A percentile compares a stretch with the other conserved stretches of the same genome.
Evolutionary conservation across 2,329 filamentous ascomycete species (phyloP).

Genomic region (Colletotrichum orbiculare): DNA sequence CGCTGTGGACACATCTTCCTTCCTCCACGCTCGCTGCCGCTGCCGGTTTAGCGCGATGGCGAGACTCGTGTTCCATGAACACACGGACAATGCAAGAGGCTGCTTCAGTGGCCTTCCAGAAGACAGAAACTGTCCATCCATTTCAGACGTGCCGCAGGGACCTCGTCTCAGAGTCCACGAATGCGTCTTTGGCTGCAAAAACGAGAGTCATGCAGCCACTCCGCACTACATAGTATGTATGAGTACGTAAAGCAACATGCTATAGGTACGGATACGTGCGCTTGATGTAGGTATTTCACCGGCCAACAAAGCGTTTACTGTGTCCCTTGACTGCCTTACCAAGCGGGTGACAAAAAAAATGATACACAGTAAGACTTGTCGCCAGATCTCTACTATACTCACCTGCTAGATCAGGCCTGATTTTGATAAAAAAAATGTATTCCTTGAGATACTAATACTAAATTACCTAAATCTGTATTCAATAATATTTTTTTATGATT

Average conservation of each 20-base stretch:
- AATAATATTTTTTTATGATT: too few relatives aligned
- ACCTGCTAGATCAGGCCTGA: too few relatives aligned
- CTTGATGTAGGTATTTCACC: background rate
- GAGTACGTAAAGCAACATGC: too few relatives aligned
- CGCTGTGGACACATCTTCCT: background rate
- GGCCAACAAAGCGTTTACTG: background rate
- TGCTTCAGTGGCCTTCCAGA: conserved; percentile 4
- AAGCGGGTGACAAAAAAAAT: too few relatives aligned
- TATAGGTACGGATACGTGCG: background rate
- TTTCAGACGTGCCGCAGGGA: conserved; percentile 8
- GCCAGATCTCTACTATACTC: too few relatives aligned
- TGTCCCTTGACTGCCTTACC: too few relatives aligned
- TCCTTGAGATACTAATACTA: too few relatives aligned
- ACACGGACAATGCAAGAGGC: conserved; percentile 3
- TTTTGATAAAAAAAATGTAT: too few relatives aligned
- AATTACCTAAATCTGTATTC: too few relatives aligned
- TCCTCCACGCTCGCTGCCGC: background rate
- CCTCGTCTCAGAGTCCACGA: conserved; percentile 11
- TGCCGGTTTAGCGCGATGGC: too few relatives aligned
- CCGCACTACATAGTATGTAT: background rate
- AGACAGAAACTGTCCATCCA: background rate
- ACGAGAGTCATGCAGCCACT: conserved; percentile 16
- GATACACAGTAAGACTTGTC: too few relatives aligned
- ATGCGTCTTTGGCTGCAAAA: conserved; percentile 6
- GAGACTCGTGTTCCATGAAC: background rate